Percentiles rank a stretch among this genome's conserved stretches.
phyloP scores from a whole-genome alignment of 2,329 filamentous ascomycete genomes.

The Botrytis tulipae region DNA sequence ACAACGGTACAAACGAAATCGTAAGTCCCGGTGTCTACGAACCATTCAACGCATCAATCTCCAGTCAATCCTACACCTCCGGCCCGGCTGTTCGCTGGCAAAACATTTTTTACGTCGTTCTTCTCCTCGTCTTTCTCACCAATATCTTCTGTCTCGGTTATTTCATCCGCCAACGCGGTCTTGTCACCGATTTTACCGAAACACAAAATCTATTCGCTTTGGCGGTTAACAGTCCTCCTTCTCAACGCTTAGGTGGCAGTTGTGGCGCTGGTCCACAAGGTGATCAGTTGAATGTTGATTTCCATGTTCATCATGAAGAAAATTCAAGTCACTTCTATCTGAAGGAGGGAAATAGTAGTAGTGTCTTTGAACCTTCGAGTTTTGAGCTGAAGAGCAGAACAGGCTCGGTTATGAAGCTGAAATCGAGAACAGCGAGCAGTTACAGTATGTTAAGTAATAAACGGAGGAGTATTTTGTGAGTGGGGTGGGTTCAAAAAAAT shows the following conservation, averaged over 20 bases:
- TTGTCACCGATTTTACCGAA: conserved; percentile 77
- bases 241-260: conserved; percentile 50
- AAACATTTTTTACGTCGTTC: conserved; percentile 63
- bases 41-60: conserved; percentile 61
- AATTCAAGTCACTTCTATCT: conserved; percentile 54
- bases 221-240: conserved; percentile 63
- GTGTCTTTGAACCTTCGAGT: background rate
- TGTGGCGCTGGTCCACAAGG: conserved; percentile 53
- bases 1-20: conserved; percentile 36
- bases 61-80: conserved; percentile 68
- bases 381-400: conserved; percentile 22
- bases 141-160: conserved; percentile 66
- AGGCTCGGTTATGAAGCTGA: conserved; percentile 15
- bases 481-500: background rate
- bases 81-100: conserved; percentile 62
- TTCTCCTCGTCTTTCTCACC: conserved; percentile 63
- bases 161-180: conserved; percentile 51
- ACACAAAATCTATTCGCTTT: conserved; percentile 72
- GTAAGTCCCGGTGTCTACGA: conserved; percentile 51
- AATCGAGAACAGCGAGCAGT: conserved; percentile 21
- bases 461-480: conserved; percentile 23
- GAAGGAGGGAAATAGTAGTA: conserved; percentile 38
- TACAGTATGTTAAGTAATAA: conserved; percentile 30
- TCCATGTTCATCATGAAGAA: conserved; percentile 47
- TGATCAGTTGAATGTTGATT: conserved; percentile 40